These are phyloP conservation scores for Ruellia speciosa DNA, from an alignment of 305 asterid species.

Conservation along the genomic window DNA sequence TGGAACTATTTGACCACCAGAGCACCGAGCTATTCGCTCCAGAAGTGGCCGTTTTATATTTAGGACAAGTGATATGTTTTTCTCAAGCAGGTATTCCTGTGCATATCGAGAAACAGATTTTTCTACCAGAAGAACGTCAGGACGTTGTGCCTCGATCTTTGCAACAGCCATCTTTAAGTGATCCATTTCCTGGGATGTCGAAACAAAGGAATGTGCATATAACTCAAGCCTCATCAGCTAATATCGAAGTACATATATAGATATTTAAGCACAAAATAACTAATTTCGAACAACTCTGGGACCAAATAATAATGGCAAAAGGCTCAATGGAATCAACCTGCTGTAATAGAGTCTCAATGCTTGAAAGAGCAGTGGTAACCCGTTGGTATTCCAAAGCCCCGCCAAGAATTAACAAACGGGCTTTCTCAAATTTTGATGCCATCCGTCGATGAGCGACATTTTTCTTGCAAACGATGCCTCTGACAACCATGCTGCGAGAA, in stretches of 20 bases:
- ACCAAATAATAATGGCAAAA: background rate
- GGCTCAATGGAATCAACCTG: conserved; percentile 48
- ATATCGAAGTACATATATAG: background rate
- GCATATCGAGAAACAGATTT: conserved; percentile 95
- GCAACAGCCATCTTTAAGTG: conserved; percentile 99
- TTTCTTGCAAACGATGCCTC: conserved; percentile 92
- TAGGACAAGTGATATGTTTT: conserved; percentile 82
- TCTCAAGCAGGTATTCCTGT: conserved; percentile 89
- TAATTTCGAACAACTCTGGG: conserved; percentile 1
- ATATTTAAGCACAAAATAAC: conserved; percentile 2
- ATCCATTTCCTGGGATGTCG: conserved; percentile 78
- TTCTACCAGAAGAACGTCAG: conserved; percentile 92
- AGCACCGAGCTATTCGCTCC: conserved; percentile 94
- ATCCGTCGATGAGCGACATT: conserved; percentile 95
- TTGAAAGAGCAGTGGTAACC: conserved; percentile 80
- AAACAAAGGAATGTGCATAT: conserved; percentile 23
- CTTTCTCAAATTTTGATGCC: conserved; percentile 79
- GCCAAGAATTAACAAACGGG: conserved; percentile 82
- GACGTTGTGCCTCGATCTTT: conserved; percentile 76
- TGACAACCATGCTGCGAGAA: conserved; percentile 58
- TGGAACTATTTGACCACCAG: conserved; percentile 86
- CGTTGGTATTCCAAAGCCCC: conserved; percentile 98
- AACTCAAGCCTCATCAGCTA: conserved; percentile 15
- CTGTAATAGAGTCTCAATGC: conserved; percentile 89
- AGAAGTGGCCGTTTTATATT: conserved; percentile 80